These are phyloP conservation scores for Sabuloglossum arenarium DNA, from an alignment of 495 filamentous ascomycete genomes.

Conservation along the genomic window DNA sequence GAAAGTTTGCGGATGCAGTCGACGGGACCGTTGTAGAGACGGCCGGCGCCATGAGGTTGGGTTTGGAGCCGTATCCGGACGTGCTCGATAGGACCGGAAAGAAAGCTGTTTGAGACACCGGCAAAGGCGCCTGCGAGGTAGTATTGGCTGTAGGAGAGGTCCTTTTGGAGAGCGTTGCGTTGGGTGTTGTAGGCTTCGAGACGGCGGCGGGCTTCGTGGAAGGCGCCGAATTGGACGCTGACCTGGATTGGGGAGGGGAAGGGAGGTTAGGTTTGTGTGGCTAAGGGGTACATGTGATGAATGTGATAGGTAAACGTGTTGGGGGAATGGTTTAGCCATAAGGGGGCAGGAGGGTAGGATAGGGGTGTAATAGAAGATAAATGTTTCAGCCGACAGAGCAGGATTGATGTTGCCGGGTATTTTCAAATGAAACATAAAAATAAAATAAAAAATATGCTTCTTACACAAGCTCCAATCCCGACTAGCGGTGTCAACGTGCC, in stretches of 20 bases:
- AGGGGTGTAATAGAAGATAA: no score
- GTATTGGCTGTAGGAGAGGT: conserved; percentile 64
- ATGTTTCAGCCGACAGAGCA: not conserved
- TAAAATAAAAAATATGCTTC: conserved; percentile 8
- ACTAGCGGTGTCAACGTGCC: conserved; percentile 90
- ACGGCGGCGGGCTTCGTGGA: conserved; percentile 73
- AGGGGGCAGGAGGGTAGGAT: not conserved
- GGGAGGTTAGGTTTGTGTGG: conserved; percentile 6
- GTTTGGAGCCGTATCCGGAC: conserved; percentile 95
- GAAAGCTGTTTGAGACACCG: conserved; percentile 69
- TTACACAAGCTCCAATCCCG: conserved; percentile 86
- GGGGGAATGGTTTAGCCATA: not conserved
- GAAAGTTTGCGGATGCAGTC: conserved; percentile 80
- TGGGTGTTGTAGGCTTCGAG: conserved; percentile 52
- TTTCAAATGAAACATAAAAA: not conserved
- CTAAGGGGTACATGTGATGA: not conserved
- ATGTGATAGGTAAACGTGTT: not conserved
- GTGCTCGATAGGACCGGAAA: conserved; percentile 90
- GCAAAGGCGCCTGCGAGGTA: conserved; percentile 82
- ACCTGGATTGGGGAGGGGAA: conserved; percentile 23
- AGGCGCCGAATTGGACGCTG: conserved; percentile 92
- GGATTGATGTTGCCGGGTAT: not conserved
- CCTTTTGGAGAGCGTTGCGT: conserved; percentile 14
- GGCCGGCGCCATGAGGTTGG: conserved; percentile 64
- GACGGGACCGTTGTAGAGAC: conserved; percentile 65